Conservation (phyloP, 2,329 filamentous ascomycete species). For the Fusarium fracticaudum region DNA sequence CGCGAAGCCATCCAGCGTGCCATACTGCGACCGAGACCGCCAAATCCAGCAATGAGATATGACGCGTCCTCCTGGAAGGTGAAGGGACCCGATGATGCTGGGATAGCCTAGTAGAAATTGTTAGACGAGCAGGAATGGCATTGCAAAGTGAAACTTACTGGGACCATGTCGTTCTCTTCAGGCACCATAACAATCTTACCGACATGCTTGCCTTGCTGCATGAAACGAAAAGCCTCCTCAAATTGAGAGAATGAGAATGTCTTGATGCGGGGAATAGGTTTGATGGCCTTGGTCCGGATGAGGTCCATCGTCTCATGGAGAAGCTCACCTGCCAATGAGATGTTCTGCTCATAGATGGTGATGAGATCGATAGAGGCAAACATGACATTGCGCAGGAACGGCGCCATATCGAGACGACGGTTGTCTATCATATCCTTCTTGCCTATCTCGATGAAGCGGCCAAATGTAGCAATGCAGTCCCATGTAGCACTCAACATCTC, state of each 20-base stretch:
- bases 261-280: background rate
- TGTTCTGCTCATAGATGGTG: background rate
- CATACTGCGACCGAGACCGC: background rate
- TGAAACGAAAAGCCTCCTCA: background rate
- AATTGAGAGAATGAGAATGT: background rate
- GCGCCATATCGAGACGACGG: background rate
- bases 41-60: background rate
- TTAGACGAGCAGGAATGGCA: background rate
- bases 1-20: background rate
- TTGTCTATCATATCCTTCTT: background rate
- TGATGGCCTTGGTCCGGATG: background rate
- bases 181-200: background rate
- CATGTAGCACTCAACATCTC: background rate
- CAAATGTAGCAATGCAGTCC: background rate
- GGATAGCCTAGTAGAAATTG: background rate
- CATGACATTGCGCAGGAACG: background rate
- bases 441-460: background rate
- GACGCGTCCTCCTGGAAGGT: background rate
- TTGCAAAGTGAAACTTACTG: background rate
- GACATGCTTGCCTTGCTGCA: background rate
- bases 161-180: background rate
- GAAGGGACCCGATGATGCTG: background rate
- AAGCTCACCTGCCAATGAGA: background rate
- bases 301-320: background rate
- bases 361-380: background rate